phyloP scores from a whole-genome alignment of 495 filamentous ascomycete species.

The Penicillium robsamsonii region DNA sequence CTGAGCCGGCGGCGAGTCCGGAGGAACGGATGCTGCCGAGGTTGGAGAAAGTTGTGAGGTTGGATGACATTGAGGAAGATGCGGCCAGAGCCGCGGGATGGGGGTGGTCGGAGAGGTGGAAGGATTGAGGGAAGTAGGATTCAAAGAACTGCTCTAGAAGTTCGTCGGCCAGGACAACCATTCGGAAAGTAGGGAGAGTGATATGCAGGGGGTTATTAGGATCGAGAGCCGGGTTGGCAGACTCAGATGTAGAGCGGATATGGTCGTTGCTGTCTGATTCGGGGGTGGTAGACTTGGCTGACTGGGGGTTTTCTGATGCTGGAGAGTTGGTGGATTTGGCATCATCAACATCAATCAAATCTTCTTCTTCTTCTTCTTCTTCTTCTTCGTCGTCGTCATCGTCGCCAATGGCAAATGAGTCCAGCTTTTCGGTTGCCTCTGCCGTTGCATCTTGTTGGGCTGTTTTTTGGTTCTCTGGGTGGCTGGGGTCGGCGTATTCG shows the following conservation, averaged over 20 bases:
- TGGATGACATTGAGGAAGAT: conserved; percentile 66
- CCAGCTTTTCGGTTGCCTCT: conserved; percentile 45
- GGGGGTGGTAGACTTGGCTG: conserved; percentile 4
- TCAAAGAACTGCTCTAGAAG: conserved; percentile 96
- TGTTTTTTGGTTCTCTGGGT: conserved; percentile 55
- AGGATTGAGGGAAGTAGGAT: conserved; percentile 69
- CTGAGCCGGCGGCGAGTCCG: conserved; percentile 34
- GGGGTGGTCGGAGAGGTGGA: conserved; percentile 57
- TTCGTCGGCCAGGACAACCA: conserved; percentile 96
- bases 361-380: no score
- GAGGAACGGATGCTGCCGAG: conserved; percentile 53
- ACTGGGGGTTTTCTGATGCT: conserved; percentile 11
- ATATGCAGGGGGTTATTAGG: conserved; percentile 91
- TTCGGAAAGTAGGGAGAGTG: conserved; percentile 95
- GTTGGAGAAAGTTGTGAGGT: conserved; percentile 77
- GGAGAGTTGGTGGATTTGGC: conserved; percentile 27
- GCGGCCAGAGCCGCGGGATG: conserved; percentile 41
- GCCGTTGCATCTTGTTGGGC: conserved; percentile 21
- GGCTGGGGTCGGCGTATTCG: conserved; percentile 95
- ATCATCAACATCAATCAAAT: conserved; percentile 61
- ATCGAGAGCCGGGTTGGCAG: conserved; percentile 85
- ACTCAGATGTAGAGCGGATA: conserved; percentile 31
- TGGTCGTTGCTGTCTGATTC: conserved; percentile 14
- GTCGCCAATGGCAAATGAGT: conserved; percentile 76
- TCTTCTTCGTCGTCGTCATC: conserved; percentile 77